A percentile compares a stretch with the other conserved stretches of the same genome.
phyloP scores from a whole-genome alignment of 345 rosid genomes.

The Streptanthus diversifolius region DNA sequence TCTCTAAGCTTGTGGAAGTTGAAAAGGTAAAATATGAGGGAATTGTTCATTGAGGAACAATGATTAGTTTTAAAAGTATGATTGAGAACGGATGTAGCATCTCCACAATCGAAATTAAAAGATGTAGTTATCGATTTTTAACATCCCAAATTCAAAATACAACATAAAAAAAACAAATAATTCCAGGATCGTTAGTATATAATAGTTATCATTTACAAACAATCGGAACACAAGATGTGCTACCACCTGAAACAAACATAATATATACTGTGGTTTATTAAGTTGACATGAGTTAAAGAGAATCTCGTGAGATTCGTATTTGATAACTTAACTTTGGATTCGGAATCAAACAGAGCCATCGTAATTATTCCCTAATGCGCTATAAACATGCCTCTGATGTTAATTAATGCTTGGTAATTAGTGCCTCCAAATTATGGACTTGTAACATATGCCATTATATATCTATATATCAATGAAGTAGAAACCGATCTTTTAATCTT shows the following conservation, averaged over 20 bases:
- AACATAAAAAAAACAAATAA: neutral
- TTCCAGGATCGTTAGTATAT: neutral
- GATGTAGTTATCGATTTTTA: too few relatives aligned
- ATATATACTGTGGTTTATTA: neutral
- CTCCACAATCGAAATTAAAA: too few relatives aligned
- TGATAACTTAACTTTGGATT: constrained; percentile 28
- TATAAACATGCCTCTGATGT: neutral
- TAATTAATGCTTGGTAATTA: neutral
- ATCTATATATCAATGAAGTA: neutral
- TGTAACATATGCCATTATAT: neutral
- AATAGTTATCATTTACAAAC: neutral
- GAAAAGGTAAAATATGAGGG: too few relatives aligned
- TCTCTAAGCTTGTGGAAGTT: too few relatives aligned
- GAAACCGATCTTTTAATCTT: neutral
- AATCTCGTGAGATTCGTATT: constrained; percentile 24
- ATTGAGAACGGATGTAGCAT: neutral
- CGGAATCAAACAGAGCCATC: constrained; percentile 16
- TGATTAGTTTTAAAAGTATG: neutral
- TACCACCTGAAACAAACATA: constrained; percentile 21
- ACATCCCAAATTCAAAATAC: neutral
- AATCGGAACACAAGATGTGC: neutral
- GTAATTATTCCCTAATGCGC: too few relatives aligned
- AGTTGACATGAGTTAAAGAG: constrained; percentile 7
- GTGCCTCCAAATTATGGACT: neutral
- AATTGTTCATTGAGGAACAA: too few relatives aligned